Evolutionary conservation across 1,284 basidiomycete species (phyloP).

Genomic region (Cryptococcus hybrid): DNA sequence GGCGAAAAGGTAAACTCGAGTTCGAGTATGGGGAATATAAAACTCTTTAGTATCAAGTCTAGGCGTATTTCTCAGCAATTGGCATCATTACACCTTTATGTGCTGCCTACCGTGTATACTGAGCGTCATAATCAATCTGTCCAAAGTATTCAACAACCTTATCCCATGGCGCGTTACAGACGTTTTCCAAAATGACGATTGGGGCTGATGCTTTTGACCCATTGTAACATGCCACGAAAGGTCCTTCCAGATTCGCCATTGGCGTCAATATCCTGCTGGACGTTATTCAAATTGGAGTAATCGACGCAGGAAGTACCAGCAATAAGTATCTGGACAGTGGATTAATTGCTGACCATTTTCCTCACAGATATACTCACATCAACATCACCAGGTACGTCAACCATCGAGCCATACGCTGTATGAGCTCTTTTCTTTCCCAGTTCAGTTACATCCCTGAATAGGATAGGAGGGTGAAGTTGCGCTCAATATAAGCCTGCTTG

Average conservation of each 20-base stretch:
- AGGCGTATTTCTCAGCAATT: not conserved
- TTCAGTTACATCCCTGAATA: conserved; percentile 94
- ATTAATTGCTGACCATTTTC: not conserved
- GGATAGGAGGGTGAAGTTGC: conserved; percentile 79
- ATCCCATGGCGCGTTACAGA: conserved; percentile 86
- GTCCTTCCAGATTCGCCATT: conserved; percentile 88
- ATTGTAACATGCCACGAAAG: conserved; percentile 88
- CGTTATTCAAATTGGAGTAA: conserved; percentile 91
- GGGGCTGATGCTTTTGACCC: conserved; percentile 83
- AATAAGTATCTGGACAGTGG: conserved; percentile 59
- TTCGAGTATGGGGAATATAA: conserved; percentile 93
- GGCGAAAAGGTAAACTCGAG: conserved; percentile 81
- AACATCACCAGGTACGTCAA: conserved; percentile 82
- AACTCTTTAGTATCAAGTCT: conserved; percentile 86
- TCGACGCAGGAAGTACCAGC: conserved; percentile 96
- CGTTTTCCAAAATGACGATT: conserved; percentile 90
- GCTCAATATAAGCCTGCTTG: conserved; percentile 97
- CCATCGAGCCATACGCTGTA: conserved; percentile 87
- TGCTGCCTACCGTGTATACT: conserved; percentile 54
- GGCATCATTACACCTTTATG: not conserved
- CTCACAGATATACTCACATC: conserved; percentile 53
- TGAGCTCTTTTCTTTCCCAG: conserved; percentile 76
- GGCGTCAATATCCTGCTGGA: conserved; percentile 82
- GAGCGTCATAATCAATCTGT: conserved; percentile 72
- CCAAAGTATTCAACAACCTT: conserved; percentile 73